Evolutionary conservation across 495 filamentous ascomycete species (phyloP).

Genomic region (Aspergillus funiculosus): DNA sequence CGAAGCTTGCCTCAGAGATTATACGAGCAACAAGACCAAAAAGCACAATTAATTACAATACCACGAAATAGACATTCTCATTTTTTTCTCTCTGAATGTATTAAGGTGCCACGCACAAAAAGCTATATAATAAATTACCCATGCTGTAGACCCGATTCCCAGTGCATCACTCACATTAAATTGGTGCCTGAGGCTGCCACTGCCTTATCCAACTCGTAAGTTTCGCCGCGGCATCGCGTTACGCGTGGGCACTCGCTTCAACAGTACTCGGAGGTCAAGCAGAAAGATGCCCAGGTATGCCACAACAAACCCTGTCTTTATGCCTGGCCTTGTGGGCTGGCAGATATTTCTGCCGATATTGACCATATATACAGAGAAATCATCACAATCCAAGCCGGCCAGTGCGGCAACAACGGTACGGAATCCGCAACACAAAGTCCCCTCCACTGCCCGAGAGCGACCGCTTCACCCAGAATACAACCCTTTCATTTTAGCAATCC

Average conservation of each 20-base stretch:
- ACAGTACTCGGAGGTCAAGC: constrained; percentile 23
- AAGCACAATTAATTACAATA: no score
- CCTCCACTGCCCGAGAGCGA: neutral
- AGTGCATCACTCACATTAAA: neutral
- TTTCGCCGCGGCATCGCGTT: constrained; percentile 37
- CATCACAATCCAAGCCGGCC: constrained; percentile 97
- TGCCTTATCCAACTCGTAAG: constrained; percentile 10
- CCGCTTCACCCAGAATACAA: neutral
- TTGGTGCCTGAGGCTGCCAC: constrained; percentile 30
- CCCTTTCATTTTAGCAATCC: no score
- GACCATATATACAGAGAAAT: constrained; percentile 65
- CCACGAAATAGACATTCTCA: neutral
- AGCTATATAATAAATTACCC: no score
- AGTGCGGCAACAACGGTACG: constrained; percentile 98
- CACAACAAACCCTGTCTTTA: neutral
- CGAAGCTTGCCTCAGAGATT: no score
- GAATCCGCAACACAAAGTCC: constrained; percentile 10
- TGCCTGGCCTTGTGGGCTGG: neutral
- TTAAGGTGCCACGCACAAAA: no score
- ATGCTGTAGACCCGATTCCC: no score
- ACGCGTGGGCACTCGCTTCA: constrained; percentile 32
- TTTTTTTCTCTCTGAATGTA: neutral
- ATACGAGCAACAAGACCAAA: no score
- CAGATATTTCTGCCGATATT: neutral
- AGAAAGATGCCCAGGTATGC: constrained; percentile 44